phyloP scores from a whole-genome alignment of 129 eudicot species.

The Dittrichia graveolens region DNA sequence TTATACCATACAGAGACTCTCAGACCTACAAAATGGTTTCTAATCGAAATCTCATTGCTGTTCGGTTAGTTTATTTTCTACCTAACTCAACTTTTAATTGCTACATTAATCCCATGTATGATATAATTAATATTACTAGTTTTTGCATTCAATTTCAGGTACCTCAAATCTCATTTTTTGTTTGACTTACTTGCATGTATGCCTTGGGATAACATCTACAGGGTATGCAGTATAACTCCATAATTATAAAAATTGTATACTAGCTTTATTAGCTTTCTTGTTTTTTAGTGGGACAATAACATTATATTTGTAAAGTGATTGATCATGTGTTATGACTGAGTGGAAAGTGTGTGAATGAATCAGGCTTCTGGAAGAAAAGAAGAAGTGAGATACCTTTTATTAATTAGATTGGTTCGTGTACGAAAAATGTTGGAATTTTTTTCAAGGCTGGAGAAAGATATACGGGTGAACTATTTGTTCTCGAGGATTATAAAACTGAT shows the following conservation, averaged over 20 bases:
- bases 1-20: constrained; percentile 82
- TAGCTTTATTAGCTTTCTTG: background rate
- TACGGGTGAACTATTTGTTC: constrained; percentile 79
- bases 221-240: constrained; percentile 48
- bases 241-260: background rate
- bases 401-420: constrained; percentile 78
- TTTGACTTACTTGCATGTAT: constrained; percentile 75
- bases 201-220: constrained; percentile 94
- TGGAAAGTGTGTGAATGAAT: constrained; percentile 9
- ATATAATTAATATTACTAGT: background rate
- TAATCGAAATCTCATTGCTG: constrained; percentile 68
- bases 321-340: constrained; percentile 11
- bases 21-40: constrained; percentile 77
- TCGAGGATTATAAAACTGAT: constrained; percentile 84
- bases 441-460: constrained; percentile 77
- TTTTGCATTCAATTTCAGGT: constrained; percentile 48
- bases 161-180: constrained; percentile 69
- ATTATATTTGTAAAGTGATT: background rate
- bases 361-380: constrained; percentile 83
- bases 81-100: background rate
- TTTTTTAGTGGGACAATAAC: background rate
- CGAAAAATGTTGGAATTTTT: constrained; percentile 63
- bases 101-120: background rate
- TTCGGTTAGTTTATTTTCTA: constrained; percentile 49
- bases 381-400: constrained; percentile 79